A percentile compares a stretch with the other conserved stretches of the same genome.
Evolutionary conservation across 768 basidiomycete species (phyloP).

Genomic region (Boletus huronensis): DNA sequence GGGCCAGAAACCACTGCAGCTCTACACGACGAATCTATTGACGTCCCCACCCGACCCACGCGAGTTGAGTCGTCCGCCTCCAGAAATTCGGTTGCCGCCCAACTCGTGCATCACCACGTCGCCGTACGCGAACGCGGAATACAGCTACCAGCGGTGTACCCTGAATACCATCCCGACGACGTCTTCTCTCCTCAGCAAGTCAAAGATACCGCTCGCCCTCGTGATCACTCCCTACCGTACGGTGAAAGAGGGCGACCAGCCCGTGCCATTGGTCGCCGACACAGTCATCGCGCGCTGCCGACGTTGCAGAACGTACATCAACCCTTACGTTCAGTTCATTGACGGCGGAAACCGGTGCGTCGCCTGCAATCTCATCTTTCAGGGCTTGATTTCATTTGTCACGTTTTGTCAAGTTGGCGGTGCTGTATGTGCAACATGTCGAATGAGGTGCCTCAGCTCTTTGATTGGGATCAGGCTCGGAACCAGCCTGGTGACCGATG

Average conservation of each 20-base stretch:
- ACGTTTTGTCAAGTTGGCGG: constrained; percentile 65
- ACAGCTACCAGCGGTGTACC: constrained; percentile 89
- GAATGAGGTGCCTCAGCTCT: constrained; percentile 96
- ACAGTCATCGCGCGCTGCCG: constrained; percentile 95
- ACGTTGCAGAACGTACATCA: constrained; percentile 95
- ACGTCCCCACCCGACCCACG: constrained; percentile 90
- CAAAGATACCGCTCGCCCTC: constrained; percentile 86
- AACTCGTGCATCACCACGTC: constrained; percentile 77
- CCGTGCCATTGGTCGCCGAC: constrained; percentile 88
- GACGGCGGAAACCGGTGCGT: constrained; percentile 90
- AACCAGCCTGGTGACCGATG: constrained; percentile 96
- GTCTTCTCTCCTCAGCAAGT: constrained; percentile 80
- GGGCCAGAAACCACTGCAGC: constrained; percentile 71
- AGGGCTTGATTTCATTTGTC: background rate
- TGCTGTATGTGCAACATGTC: constrained; percentile 99
- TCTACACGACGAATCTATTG: constrained; percentile 88
- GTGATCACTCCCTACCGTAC: constrained; percentile 90
- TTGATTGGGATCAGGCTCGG: constrained; percentile 94
- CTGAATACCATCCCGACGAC: constrained; percentile 92
- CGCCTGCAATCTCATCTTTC: background rate
- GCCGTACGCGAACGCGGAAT: constrained; percentile 79
- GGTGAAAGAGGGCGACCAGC: constrained; percentile 75
- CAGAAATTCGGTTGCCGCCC: constrained; percentile 86
- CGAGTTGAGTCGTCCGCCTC: constrained; percentile 77
- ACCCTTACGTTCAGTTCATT: constrained; percentile 96